These are phyloP conservation scores for Lactarius akahatsu DNA, from an alignment of 768 basidiomycete species.

Conservation along the genomic window DNA sequence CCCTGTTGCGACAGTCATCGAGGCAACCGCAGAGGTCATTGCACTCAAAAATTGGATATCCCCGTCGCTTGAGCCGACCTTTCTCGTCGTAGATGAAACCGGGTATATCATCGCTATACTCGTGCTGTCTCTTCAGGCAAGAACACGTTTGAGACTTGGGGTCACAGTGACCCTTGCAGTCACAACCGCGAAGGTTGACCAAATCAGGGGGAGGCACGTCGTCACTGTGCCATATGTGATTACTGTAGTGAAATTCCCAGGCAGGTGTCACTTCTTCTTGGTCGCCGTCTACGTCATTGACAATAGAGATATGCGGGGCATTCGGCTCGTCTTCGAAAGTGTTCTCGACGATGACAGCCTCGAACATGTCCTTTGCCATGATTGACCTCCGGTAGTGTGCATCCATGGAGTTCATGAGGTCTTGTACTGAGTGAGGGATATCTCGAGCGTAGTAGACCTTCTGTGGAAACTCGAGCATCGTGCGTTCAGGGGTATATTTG, in stretches of 20 bases:
- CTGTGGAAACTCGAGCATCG: conserved; percentile 28
- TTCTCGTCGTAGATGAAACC: conserved; percentile 72
- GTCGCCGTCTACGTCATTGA: conserved; percentile 60
- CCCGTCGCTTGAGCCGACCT: conserved; percentile 47
- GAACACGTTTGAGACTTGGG: conserved; percentile 71
- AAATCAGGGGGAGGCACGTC: conserved; percentile 67
- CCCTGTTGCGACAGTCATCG: conserved; percentile 79
- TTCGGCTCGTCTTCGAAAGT: conserved; percentile 65
- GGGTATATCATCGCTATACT: conserved; percentile 40
- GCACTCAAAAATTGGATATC: conserved; percentile 81
- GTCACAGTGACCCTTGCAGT: conserved; percentile 73
- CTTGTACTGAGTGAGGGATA: conserved; percentile 63
- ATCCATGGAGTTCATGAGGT: conserved; percentile 59
- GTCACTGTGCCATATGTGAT: conserved; percentile 72
- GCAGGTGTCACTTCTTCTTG: conserved; percentile 64
- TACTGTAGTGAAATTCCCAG: conserved; percentile 88
- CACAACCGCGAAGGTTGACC: conserved; percentile 60
- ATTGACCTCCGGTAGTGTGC: conserved; percentile 41
- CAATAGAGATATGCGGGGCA: conserved; percentile 65
- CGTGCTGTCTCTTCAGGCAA: conserved; percentile 60
- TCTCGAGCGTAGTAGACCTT: conserved; percentile 43
- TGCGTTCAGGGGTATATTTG: conserved; percentile 23
- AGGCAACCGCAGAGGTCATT: conserved; percentile 79
- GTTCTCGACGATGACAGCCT: conserved; percentile 62
- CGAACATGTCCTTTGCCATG: conserved; percentile 55